Evolutionary conservation across 352 stramenopile species (phyloP), one percentile per base, ranked within the genome.

Genomic region (Phytophthora multivora): DNA sequence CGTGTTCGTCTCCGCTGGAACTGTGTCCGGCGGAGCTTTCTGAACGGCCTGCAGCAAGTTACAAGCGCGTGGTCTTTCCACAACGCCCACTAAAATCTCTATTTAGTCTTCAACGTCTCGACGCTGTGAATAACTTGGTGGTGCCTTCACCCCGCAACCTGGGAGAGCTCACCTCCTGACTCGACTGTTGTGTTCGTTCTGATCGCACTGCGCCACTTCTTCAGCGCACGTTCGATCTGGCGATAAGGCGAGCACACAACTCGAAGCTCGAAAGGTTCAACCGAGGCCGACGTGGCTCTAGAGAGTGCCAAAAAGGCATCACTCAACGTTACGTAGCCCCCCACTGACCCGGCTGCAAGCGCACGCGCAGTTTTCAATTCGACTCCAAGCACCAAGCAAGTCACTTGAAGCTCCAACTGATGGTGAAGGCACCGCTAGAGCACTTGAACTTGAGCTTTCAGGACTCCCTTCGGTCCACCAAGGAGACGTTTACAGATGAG

Each of bases 161-260:
- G 8, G 9, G 10, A 33, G 28, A 33, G 28, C 28, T 33, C 26
- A 33, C 13, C 16, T 6, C 42, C 23, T n/a, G 15, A 23, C 21
- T 54, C 25, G 43, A 63, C 55, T 59, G 48, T 65, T 60, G 57
- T 59, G 47, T 59, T 64, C 56, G 43, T 60, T 66, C 50, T 57
- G 33, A 57, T 50, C 25, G 28, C 38, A 15, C 10, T 36, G 13
- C 35, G 0, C 38, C 28, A 51, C 47, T 46, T 51, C 39, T 53
- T 65, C 48, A 65, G 39, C 30, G 47, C 40, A 49, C 58, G 28
- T 61, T 66, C 59, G 16, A 25, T 43, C 59, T 67, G 59, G 43
- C 59, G 28, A 67, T 61, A 67, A 62, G 51, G 51, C 42, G 41
- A 62, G 58, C 35, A 51, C 35, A 51, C 26, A 38, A 51, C 31